Evolutionary conservation across 257 asterid species (phyloP).

Genomic region (Striga asiatica): DNA sequence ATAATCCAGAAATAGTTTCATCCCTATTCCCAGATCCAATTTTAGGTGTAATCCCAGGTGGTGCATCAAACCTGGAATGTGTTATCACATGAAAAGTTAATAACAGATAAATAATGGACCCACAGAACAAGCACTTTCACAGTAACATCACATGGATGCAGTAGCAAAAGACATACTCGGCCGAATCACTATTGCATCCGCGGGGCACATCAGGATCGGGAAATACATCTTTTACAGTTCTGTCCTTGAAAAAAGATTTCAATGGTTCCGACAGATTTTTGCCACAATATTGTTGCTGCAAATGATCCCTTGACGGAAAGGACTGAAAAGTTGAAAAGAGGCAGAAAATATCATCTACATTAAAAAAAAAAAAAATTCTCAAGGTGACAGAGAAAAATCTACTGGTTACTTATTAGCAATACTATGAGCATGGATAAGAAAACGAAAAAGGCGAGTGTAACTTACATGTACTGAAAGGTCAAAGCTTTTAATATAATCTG

Average conservation of each 20-base stretch:
- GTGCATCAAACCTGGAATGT: conserved; percentile 67
- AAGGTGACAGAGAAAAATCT: no score
- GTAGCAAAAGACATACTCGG: conserved; percentile 53
- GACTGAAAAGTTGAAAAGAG: conserved; percentile 34
- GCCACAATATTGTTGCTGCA: conserved; percentile 64
- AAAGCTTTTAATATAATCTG: conserved; percentile 50
- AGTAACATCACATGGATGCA: conserved; percentile 13
- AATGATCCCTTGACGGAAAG: conserved; percentile 62
- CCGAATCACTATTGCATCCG: conserved; percentile 70
- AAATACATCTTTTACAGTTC: conserved; percentile 43
- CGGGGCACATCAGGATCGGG: conserved; percentile 88
- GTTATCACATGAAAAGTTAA: conserved; percentile 10
- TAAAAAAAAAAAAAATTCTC: background rate
- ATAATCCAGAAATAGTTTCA: conserved; percentile 56
- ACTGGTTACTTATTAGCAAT: conserved; percentile 1
- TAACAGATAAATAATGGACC: conserved; percentile 8
- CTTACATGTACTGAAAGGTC: conserved; percentile 75
- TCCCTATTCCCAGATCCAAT: conserved; percentile 83
- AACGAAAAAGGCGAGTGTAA: conserved; percentile 7
- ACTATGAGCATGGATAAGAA: background rate
- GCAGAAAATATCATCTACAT: conserved; percentile 14
- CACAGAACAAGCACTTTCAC: background rate
- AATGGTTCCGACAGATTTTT: conserved; percentile 40
- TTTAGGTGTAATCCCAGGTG: conserved; percentile 66
- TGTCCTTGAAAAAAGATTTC: conserved; percentile 48